Evolutionary conservation across 352 stramenopile genomes (phyloP).

Genomic region (Pythium pyrilobum): DNA sequence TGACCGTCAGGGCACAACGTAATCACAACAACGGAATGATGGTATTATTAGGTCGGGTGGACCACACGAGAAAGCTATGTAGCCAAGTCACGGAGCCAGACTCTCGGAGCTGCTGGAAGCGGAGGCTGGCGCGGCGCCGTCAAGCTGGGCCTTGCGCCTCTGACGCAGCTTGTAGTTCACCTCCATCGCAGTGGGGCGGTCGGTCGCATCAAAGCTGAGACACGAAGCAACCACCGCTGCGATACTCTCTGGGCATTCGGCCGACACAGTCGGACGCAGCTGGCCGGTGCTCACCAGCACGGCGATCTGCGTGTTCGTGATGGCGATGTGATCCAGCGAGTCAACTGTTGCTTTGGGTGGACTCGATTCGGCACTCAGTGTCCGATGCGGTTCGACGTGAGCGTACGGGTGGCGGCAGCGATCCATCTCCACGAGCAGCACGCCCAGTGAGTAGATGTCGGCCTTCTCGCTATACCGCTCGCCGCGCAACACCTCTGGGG

Average conservation of each 20-base stretch:
- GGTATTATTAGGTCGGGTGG: too few relatives aligned
- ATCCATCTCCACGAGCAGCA: slow-evolving; percentile 18
- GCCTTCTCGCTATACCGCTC: slow-evolving; percentile 20
- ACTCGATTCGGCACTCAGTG: too few relatives aligned
- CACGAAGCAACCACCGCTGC: background rate
- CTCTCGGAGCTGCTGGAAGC: too few relatives aligned
- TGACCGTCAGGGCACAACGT: background rate
- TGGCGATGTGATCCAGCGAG: background rate
- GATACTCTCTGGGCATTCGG: background rate
- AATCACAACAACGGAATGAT: background rate
- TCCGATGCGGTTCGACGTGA: background rate
- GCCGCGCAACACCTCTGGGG: slow-evolving; percentile 24
- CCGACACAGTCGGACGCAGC: background rate
- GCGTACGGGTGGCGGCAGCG: background rate
- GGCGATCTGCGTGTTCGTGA: background rate
- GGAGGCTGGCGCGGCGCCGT: too few relatives aligned
- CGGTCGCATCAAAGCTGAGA: background rate
- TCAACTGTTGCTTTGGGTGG: too few relatives aligned
- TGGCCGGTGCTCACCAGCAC: slow-evolving; percentile 1
- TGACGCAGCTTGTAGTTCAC: too few relatives aligned
- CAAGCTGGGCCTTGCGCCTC: too few relatives aligned
- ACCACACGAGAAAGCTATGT: too few relatives aligned
- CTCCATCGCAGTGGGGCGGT: background rate
- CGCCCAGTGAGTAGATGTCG: slow-evolving; percentile 27
- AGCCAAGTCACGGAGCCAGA: too few relatives aligned